Base-by-base conservation (phyloP, 176 grass and related monocot species). In the Bothriochloa decipiens region DNA sequence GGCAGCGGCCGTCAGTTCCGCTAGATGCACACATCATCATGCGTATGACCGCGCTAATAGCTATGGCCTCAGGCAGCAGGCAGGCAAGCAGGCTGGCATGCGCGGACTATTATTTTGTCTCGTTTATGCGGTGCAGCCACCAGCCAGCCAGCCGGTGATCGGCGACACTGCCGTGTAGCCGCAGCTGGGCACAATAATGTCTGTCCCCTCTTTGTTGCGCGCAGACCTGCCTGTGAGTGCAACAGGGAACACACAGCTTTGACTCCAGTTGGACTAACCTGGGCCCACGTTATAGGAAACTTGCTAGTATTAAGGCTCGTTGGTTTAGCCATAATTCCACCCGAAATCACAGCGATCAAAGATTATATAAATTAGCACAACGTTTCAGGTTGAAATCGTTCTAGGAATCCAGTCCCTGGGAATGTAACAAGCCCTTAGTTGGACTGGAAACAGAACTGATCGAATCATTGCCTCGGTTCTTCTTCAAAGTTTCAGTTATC, bases 21-120 rank as follows among this genome's bases (percentile, higher is more conserved):
- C 3, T 53, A 1, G 50, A 22, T 57, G 53, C 18, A 55, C 20
- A 6, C 52, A 55, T 55, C 52, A 55, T 20, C 52, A 55, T 55
- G 52, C 52, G 18, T 55, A 22, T 55, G 52, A 17, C 52, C 52
- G 52, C 52, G 17, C 52, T 55, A 55, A 18, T 55, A 55, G 52
- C 52, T 55, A 16, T 55, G 52, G 52, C 47, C 15, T 53, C 50
- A 22, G 4, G 11, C 62, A 28, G 26, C 26, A 65, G 27, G 12
- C 62, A 49, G 1, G 12, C 46, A 49, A 1, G 45, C 12, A 16
- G 46, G 46, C 46, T 3, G 27, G 27, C 46, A 35, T n/a, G 18
- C 74, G 18, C 61, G 63, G 78, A 49, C 78, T 63, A 80, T 80
- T 50, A 68, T 80, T 80, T 80, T 68, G 78, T 80, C 63, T 68